Base-by-base conservation (phyloP, 2,329 filamentous ascomycete genomes). In the Ophiosphaerella narmari region DNA sequence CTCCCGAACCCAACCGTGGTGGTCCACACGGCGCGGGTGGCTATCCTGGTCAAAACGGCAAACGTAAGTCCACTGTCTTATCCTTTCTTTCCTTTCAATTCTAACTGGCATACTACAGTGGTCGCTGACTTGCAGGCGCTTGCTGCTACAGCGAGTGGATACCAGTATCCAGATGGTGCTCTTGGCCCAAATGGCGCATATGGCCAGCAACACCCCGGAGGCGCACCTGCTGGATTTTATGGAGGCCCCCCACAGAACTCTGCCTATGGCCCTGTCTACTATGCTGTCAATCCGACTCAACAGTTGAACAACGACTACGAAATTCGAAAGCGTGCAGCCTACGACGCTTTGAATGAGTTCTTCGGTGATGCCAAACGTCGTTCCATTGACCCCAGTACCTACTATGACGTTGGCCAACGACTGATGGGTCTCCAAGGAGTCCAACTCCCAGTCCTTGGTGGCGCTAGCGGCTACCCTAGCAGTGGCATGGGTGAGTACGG, bases 331-430 rank as follows among this genome's bases (percentile, higher is more conserved):
- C 90, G 91, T 44, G 78, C 77, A 55, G 85, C 86, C n/a, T 90
- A 88, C 62, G 91, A 97, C 67, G 89, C 90, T 50, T 79, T 97
- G 52, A 93, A 96, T 69, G 91, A 96, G 71, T 96, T 97, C 78
- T 96, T 97, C 61, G 90, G 89, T 60, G 91, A 90, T 70, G 86
- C 91, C 62, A 97, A 97, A 81, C 90, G 92, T 65, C 89, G 91
- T 67, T 86, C 91, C 64, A 89, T 97, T 60, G 91, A 97, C 71
- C 89, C 92, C 3, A 82, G 82, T 46, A 94, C 89, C n/a, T 97
- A 97, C 74, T 83, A 88, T 49, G 90, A 95, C 68, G 91, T 99
- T 58, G 91, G 91, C 62, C 90, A 94, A 71, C 88, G 92, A 55
- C 82, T 99, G 52, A 84, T 93, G 71, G 88, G 89, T 55, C 82